These are phyloP conservation scores for Houttuynia cordata DNA, from an alignment of 164 flowering plant genomes.

Conservation along the genomic window DNA sequence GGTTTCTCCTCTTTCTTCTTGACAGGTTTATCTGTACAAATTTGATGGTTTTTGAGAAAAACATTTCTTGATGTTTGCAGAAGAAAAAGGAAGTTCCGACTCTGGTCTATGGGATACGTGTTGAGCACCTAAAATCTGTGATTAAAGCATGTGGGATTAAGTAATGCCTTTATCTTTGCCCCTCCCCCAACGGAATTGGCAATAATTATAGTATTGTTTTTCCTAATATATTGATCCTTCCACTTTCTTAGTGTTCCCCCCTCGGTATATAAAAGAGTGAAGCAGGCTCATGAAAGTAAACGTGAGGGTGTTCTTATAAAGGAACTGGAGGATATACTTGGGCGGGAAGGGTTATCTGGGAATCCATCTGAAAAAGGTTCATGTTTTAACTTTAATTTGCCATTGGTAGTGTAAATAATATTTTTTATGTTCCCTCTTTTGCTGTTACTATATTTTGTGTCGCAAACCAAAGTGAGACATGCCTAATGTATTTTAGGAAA, in stretches of 20 bases:
- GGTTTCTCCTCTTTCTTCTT: background rate
- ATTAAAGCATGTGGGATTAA: slow-evolving; percentile 91
- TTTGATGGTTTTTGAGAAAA: background rate
- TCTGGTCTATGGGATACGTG: slow-evolving; percentile 64
- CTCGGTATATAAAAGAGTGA: slow-evolving; percentile 61
- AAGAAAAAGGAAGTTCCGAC: slow-evolving; percentile 44
- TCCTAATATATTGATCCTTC: background rate
- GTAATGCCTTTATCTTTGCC: slow-evolving; percentile 20
- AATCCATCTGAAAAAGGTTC: slow-evolving; percentile 90
- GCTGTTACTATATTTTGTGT: too few species aligned
- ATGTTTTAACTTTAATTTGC: background rate
- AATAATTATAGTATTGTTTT: background rate
- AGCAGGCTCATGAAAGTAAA: slow-evolving; percentile 74
- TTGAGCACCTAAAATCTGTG: slow-evolving; percentile 71
- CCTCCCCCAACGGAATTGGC: background rate
- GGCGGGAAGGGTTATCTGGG: slow-evolving; percentile 67
- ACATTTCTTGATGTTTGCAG: slow-evolving; percentile 25
- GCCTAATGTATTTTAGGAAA: background rate
- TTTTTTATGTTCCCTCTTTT: background rate
- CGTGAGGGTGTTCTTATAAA: slow-evolving; percentile 62
- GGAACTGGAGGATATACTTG: slow-evolving; percentile 70
- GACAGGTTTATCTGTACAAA: background rate
- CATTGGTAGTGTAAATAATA: too few species aligned
- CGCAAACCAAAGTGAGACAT: background rate
- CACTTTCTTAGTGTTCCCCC: slow-evolving; percentile 61